Conservation (phyloP, 2,329 filamentous ascomycete species). For the Fonsecaea nubica region DNA sequence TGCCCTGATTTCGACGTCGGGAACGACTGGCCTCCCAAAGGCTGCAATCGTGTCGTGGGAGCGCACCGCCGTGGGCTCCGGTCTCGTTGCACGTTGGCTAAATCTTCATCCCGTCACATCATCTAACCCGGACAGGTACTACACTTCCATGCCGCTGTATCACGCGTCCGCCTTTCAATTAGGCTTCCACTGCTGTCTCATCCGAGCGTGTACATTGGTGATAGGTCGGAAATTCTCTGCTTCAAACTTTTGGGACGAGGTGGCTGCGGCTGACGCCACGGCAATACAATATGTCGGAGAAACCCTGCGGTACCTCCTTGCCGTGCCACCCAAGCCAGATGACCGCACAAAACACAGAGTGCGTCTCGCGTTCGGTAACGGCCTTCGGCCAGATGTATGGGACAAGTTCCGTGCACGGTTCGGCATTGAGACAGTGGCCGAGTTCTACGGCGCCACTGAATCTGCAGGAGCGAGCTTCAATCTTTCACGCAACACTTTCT, state of each 20-base stretch:
- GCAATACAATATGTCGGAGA: slow-evolving; percentile 81
- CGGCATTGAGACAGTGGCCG: slow-evolving; percentile 72
- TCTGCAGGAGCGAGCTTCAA: slow-evolving; percentile 75
- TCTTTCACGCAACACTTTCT: slow-evolving; percentile 72
- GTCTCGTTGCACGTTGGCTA: slow-evolving; percentile 63
- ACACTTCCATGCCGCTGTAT: slow-evolving; percentile 88
- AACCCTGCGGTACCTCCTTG: slow-evolving; percentile 74
- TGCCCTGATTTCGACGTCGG: slow-evolving; percentile 87
- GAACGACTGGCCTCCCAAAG: slow-evolving; percentile 90
- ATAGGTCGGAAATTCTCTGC: slow-evolving; percentile 77
- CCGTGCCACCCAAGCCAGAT: slow-evolving; percentile 69
- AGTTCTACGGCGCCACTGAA: slow-evolving; percentile 84
- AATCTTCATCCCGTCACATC: slow-evolving; percentile 48
- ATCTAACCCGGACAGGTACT: slow-evolving; percentile 70
- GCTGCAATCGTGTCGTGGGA: slow-evolving; percentile 63
- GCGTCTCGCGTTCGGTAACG: slow-evolving; percentile 81
- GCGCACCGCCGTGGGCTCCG: slow-evolving; percentile 51
- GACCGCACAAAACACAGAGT: slow-evolving; percentile 73
- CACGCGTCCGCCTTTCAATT: slow-evolving; percentile 79
- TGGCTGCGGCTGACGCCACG: slow-evolving; percentile 71
- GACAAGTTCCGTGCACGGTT: slow-evolving; percentile 82
- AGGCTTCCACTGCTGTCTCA: slow-evolving; percentile 68
- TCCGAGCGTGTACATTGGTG: slow-evolving; percentile 69
- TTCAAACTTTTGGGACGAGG: slow-evolving; percentile 73
- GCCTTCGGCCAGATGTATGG: slow-evolving; percentile 85